These are phyloP conservation scores for Erucastrum elatum DNA, from an alignment of 345 rosid species.

Conservation along the genomic window DNA sequence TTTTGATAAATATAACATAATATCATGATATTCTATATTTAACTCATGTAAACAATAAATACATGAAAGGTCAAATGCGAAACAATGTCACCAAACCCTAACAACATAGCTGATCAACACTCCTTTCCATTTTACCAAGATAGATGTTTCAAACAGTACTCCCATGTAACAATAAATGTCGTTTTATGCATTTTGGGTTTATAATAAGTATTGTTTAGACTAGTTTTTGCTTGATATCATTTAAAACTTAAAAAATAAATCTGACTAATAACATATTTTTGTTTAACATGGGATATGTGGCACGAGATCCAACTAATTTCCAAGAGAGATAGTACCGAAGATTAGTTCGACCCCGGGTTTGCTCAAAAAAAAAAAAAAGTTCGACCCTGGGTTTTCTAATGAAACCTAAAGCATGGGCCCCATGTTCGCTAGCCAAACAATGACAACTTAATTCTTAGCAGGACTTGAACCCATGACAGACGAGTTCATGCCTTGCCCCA, in stretches of 20 bases:
- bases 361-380: too few relatives aligned
- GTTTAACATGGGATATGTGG: too few relatives aligned
- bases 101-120: neutral
- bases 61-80: neutral
- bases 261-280: neutral
- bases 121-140: neutral
- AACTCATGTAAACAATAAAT: neutral
- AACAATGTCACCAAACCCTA: neutral
- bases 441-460: too few relatives aligned
- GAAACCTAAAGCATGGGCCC: too few relatives aligned
- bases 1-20: neutral
- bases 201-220: neutral
- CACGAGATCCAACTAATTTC: too few relatives aligned
- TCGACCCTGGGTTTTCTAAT: too few relatives aligned
- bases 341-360: too few relatives aligned
- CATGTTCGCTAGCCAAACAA: too few relatives aligned
- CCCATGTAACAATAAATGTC: neutral
- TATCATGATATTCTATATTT: neutral
- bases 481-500: too few relatives aligned
- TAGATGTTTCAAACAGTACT: neutral
- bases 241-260: neutral
- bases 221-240: neutral
- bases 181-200: neutral
- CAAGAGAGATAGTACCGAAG: too few relatives aligned
- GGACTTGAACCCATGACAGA: too few relatives aligned